phyloP scores from a whole-genome alignment of 2,329 filamentous ascomycete genomes.

The Calonectria henricotiae region DNA sequence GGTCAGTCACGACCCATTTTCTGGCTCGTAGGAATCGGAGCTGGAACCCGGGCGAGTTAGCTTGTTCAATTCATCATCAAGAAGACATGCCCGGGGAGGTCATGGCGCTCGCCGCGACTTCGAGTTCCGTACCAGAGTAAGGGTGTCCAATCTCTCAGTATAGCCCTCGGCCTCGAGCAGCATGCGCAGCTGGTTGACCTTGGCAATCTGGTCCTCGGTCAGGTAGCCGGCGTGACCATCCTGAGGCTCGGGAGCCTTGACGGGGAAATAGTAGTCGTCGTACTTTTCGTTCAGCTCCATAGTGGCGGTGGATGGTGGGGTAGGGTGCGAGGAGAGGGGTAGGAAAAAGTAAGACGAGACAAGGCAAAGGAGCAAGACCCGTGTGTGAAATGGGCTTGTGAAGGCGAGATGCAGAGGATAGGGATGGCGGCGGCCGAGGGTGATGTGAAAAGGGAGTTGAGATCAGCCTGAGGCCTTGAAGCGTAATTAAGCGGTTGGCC shows the following conservation, averaged over 20 bases:
- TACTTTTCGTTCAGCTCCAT: slow-evolving; percentile 86
- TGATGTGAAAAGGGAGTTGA: slow-evolving; percentile 45
- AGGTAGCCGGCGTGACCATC: slow-evolving; percentile 91
- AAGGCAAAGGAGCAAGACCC: slow-evolving; percentile 29
- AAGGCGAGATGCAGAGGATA: background rate
- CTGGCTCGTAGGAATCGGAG: slow-evolving; percentile 93
- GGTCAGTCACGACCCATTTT: slow-evolving; percentile 80
- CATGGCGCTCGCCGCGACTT: background rate
- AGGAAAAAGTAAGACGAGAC: slow-evolving; percentile 27
- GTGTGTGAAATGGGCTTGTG: slow-evolving; percentile 10
- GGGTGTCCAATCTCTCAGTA: slow-evolving; percentile 89
- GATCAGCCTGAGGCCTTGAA: slow-evolving; percentile 45
- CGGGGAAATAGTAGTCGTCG: slow-evolving; percentile 96
- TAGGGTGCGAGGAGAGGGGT: slow-evolving; percentile 36
- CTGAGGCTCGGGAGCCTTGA: slow-evolving; percentile 78
- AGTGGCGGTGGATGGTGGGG: slow-evolving; percentile 54
- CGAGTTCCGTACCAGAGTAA: slow-evolving; percentile 81
- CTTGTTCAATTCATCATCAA: slow-evolving; percentile 4
- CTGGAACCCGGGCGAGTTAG: slow-evolving; percentile 59
- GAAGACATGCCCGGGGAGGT: background rate
- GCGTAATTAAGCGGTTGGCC: slow-evolving; percentile 53
- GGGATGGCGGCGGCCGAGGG: slow-evolving; percentile 6
- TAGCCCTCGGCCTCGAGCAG: slow-evolving; percentile 88
- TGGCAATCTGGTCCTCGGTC: slow-evolving; percentile 88
- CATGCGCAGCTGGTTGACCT: slow-evolving; percentile 87